Base-by-base conservation (phyloP, 2,329 filamentous ascomycete genomes). In the Thermothelomyces thermophilus region DNA sequence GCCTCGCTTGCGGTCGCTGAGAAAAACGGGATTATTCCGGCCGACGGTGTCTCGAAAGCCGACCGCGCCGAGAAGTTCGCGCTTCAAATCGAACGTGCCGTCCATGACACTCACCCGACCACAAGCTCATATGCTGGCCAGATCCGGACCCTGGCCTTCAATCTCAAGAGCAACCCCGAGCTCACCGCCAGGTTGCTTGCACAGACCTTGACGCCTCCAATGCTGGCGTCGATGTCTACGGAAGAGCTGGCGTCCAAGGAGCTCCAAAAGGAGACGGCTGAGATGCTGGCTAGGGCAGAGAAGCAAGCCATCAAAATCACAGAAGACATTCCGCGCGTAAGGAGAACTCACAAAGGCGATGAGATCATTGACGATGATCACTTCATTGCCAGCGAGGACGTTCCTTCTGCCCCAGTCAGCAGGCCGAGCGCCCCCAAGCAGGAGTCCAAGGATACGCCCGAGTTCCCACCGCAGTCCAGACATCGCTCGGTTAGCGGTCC, bases 161-260 rank as follows among this genome's bases (percentile, higher is more conserved):
- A 97, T 69, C 74, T 96, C 53, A 95, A 95, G 75, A 84, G 83
- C 63, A 98, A 98, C 66, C 70, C 82, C 48, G 82, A 89, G 58
- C 74, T 98, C 39, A 80, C 86, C 46, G 79, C 84, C 61, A 81
- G 85, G 35, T 73, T 98, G 46, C 73, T 97, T n/a, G 79, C 79
- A 54, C 80, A 82, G 46, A 80, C 76, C 28, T 72, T 96, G 31
- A 80, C 83, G 6, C 82, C 91, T 0, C 73, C 84, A n/a, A 80
- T 82, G 50, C 75, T 98, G 40, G 87, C 88, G n/a, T 79, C 80
- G 46, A 96, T 98, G 93, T 84, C 82, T 13, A 81, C 86, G 1
- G 87, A 93, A 63, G 88, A 96, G 62, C 87, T 98, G 75, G 90
- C 90, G 1, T 95, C 87, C 50, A 87, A 94, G 57, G 90, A 97